Evolutionary conservation across 2,329 filamentous ascomycete species (phyloP).

Genomic region (Trichoderma sp.): DNA sequence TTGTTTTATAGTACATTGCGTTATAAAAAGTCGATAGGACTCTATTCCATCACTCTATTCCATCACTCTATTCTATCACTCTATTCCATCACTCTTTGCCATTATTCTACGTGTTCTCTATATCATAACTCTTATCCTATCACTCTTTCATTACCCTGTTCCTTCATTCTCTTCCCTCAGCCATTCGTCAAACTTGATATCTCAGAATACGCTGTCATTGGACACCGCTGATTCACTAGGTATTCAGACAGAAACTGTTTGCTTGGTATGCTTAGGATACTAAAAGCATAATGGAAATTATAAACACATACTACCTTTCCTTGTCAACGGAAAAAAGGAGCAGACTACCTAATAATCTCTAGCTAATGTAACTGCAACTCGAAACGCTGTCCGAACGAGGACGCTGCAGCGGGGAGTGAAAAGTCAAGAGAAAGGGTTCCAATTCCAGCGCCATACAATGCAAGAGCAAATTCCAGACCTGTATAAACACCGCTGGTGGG

Average conservation of each 20-base stretch:
- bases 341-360: background rate
- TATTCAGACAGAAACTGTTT: too few relatives aligned
- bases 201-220: too few relatives aligned
- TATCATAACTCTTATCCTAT: too few relatives aligned
- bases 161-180: too few relatives aligned
- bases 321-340: background rate
- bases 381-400: background rate
- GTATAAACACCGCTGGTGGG: constrained; percentile 5
- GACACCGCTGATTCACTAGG: too few relatives aligned
- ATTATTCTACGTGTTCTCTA: too few relatives aligned
- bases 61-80: too few relatives aligned
- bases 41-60: too few relatives aligned
- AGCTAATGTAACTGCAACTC: constrained; percentile 11
- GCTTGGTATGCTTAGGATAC: background rate
- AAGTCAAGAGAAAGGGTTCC: background rate
- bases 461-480: constrained; percentile 4
- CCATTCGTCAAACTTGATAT: too few relatives aligned
- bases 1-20: constrained; percentile 11
- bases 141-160: too few relatives aligned
- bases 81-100: too few relatives aligned
- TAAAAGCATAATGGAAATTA: constrained; percentile 14
- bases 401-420: background rate
- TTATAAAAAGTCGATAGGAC: constrained; percentile 3
- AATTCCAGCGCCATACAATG: constrained; percentile 21
- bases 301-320: constrained; percentile 9